Conservation (phyloP, 306 rosid species). For the Benincasa hispida region DNA sequence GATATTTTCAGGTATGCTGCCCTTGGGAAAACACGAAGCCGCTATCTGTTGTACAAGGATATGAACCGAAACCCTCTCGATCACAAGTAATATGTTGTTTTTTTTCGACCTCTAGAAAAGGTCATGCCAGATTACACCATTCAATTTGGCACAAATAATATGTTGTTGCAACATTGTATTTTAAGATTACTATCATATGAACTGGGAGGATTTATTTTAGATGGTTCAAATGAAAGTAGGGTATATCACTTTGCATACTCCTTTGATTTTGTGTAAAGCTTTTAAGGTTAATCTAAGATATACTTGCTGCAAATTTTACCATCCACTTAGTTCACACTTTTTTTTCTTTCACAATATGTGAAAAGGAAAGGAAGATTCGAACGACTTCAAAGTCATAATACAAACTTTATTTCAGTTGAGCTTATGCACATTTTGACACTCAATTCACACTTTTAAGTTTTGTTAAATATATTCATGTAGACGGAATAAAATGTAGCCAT, state of each 20-base stretch:
- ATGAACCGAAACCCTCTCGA: conserved; percentile 56
- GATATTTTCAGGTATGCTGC: conserved; percentile 75
- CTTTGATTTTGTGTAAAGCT: background rate
- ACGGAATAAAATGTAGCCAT: background rate
- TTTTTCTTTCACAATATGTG: too few relatives aligned
- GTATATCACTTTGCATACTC: background rate
- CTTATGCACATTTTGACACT: too few relatives aligned
- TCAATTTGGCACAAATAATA: too few relatives aligned
- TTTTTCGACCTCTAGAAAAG: too few relatives aligned
- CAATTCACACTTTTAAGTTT: background rate
- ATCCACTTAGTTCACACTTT: background rate
- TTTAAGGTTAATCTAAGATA: too few relatives aligned
- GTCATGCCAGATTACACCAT: too few relatives aligned
- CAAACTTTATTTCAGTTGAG: too few relatives aligned
- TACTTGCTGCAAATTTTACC: background rate
- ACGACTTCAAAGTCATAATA: too few relatives aligned
- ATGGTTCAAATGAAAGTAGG: background rate
- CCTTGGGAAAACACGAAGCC: conserved; percentile 60
- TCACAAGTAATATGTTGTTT: background rate
- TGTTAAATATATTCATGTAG: background rate
- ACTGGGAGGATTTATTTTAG: background rate
- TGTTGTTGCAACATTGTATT: background rate
- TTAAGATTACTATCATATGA: background rate
- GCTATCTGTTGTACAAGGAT: conserved; percentile 91
- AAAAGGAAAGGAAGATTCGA: too few relatives aligned